Base-by-base conservation (phyloP, 768 basidiomycete species). In the Omphalotus guepiniiformis region DNA sequence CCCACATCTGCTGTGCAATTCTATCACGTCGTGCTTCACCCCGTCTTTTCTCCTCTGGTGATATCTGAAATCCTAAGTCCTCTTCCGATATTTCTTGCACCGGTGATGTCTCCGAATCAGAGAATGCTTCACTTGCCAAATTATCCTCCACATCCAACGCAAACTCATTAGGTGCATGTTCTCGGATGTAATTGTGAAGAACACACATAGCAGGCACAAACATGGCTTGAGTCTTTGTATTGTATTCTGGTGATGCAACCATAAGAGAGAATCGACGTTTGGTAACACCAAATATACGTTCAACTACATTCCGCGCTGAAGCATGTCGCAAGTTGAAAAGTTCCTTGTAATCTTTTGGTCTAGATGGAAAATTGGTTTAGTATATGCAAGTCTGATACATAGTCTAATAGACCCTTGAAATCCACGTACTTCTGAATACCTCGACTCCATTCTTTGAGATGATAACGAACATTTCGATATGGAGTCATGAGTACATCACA, bases 381-480 rank as follows among this genome's bases (percentile, higher is more conserved):
- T n/a, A n/a, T n/a, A n/a, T n/a, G n/a, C n/a, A n/a, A n/a, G n/a
- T n/a, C n/a, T n/a, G n/a, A n/a, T n/a, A n/a, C n/a, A n/a, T n/a
- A n/a, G n/a, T n/a, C n/a, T n/a, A n/a, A n/a, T n/a, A 39, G 25
- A 38, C 37, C 3, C 2, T 15, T 36, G 9, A 8, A 35, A 16
- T 21, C 12, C 38, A 51, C 35, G 11, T 43, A 43, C 35, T 13
- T 51, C 32, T 26, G 22, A 22, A 26, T 40, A 36, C 19, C 27
- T 28, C 11, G 18, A 27, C 7, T 61, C 63, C 65, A 68, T 45
- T 70, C 68, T 30, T 36, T 27, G 7, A 69, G 49, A 48, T 70
- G 68, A 52, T 69, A 70, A 2, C 57, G 54, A 0, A 62, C 57
- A 30, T 57, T 55, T 7, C 59, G 56, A 47, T 58, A 66, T 6